A percentile compares a stretch with the other conserved stretches of the same genome.
phyloP scores from a whole-genome alignment of 2,329 filamentous ascomycete species.

The Chrysoporthe puriensis region DNA sequence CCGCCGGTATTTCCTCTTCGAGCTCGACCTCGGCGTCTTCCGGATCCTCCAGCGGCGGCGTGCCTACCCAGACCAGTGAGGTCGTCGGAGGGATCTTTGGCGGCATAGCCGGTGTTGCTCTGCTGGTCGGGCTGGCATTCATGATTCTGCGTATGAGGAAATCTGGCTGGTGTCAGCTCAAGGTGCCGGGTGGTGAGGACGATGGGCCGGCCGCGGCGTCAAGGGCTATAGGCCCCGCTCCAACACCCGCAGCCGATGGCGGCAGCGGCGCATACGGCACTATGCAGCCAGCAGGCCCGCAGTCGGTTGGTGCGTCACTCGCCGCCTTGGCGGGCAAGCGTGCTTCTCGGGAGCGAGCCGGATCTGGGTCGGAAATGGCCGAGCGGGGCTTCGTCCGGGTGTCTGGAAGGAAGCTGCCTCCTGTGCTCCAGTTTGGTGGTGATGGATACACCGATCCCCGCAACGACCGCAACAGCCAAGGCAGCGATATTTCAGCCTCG shows the following conservation, averaged over 20 bases:
- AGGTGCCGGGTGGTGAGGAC: slow-evolving; percentile 43
- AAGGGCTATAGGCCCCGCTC: slow-evolving; percentile 16
- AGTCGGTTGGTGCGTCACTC: slow-evolving; percentile 54
- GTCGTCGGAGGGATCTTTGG: slow-evolving; percentile 62
- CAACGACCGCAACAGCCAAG: slow-evolving; percentile 49
- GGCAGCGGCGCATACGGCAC: slow-evolving; percentile 31
- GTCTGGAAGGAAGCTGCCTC: slow-evolving; percentile 66
- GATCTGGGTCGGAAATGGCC: slow-evolving; percentile 42
- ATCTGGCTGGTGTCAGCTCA: slow-evolving; percentile 35
- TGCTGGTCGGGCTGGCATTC: slow-evolving; percentile 58
- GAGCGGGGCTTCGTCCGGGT: slow-evolving; percentile 68
- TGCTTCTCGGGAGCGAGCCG: slow-evolving; percentile 37
- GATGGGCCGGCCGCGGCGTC: slow-evolving; percentile 25
- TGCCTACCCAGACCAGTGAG: slow-evolving; percentile 36
- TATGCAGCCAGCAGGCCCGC: slow-evolving; percentile 52
- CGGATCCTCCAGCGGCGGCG: slow-evolving; percentile 30
- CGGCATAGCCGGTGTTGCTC: slow-evolving; percentile 60
- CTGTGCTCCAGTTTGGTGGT: slow-evolving; percentile 64
- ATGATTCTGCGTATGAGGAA: slow-evolving; percentile 61
- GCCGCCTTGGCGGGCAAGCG: slow-evolving; percentile 50
- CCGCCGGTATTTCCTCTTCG: slow-evolving; percentile 34
- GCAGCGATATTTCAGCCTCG: slow-evolving; percentile 45
- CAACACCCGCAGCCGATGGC: slow-evolving; percentile 27
- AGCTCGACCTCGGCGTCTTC: slow-evolving; percentile 30
- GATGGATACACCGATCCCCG: slow-evolving; percentile 63